These are phyloP conservation scores for Gossypium aridum DNA, from an alignment of 441 rosid species.

Conservation along the genomic window DNA sequence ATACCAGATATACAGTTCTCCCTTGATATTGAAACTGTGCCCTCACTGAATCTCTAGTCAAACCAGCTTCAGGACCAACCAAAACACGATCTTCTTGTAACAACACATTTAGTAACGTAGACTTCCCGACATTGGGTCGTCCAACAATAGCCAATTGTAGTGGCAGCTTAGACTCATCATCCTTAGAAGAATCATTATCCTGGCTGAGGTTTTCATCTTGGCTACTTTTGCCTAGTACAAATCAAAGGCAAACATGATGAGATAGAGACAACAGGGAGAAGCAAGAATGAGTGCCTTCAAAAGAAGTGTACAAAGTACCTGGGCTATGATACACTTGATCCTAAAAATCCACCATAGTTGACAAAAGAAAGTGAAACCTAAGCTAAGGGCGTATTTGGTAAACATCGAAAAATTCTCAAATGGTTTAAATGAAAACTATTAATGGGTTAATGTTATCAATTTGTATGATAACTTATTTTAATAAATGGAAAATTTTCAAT, in stretches of 20 bases:
- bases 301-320: neutral
- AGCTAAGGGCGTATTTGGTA: neutral
- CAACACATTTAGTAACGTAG: constrained; percentile 78
- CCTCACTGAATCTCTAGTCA: constrained; percentile 92
- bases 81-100: constrained; percentile 91
- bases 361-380: neutral
- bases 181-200: constrained; percentile 35
- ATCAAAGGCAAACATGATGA: constrained; percentile 15
- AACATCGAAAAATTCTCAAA: neutral
- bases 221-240: constrained; percentile 29
- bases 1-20: constrained; percentile 77
- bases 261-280: neutral
- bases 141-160: constrained; percentile 94
- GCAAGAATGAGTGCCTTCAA: neutral
- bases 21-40: constrained; percentile 75
- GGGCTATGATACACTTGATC: neutral
- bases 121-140: constrained; percentile 93
- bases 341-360: neutral
- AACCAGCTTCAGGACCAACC: constrained; percentile 96
- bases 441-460: neutral
- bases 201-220: constrained; percentile 25
- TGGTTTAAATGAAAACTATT: neutral
- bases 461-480: neutral
- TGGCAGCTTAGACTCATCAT: constrained; percentile 64
- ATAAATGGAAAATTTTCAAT: neutral